Conservation (phyloP, 2,329 filamentous ascomycete species). For the Lizonia empirigonia region DNA sequence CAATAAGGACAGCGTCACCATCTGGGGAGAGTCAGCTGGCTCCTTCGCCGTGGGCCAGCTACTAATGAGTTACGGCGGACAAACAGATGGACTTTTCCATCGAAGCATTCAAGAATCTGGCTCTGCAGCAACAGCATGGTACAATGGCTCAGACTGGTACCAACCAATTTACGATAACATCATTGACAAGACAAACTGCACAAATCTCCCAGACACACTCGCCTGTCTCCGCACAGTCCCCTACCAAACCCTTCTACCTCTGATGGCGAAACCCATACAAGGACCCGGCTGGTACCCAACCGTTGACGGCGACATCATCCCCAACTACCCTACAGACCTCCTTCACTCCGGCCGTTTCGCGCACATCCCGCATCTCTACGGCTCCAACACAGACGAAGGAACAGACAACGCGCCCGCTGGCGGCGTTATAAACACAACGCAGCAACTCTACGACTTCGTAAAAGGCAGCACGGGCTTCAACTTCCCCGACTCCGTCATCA, state of each 20-base stretch:
- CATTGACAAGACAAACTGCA: slow-evolving; percentile 62
- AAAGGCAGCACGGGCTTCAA: slow-evolving; percentile 41
- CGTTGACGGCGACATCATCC: slow-evolving; percentile 64
- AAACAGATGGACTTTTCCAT: slow-evolving; percentile 45
- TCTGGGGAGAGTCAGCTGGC: slow-evolving; percentile 55
- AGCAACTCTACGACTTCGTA: slow-evolving; percentile 52
- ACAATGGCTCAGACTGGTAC: slow-evolving; percentile 51
- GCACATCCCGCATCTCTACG: slow-evolving; percentile 66
- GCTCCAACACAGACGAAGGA: slow-evolving; percentile 71
- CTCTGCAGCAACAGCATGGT: slow-evolving; percentile 48
- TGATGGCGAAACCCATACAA: slow-evolving; percentile 54
- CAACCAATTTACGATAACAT: slow-evolving; percentile 54
- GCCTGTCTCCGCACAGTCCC: slow-evolving; percentile 63
- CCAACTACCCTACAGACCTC: slow-evolving; percentile 59
- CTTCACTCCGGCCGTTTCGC: slow-evolving; percentile 65
- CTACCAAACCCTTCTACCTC: slow-evolving; percentile 63
- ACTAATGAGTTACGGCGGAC: slow-evolving; percentile 42
- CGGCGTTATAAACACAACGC: slow-evolving; percentile 61
- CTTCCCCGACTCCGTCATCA: slow-evolving; percentile 39
- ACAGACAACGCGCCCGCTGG: slow-evolving; percentile 61
- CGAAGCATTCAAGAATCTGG: slow-evolving; percentile 47
- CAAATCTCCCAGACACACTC: slow-evolving; percentile 49
- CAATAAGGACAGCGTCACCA: slow-evolving; percentile 51
- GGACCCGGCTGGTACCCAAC: slow-evolving; percentile 52
- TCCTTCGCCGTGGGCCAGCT: slow-evolving; percentile 49